Percentiles rank a stretch among this genome's conserved stretches.
These are phyloP conservation scores for Arxiozyma slooffiae DNA, from an alignment of 1,139 yeast species.

Conservation along the genomic window DNA sequence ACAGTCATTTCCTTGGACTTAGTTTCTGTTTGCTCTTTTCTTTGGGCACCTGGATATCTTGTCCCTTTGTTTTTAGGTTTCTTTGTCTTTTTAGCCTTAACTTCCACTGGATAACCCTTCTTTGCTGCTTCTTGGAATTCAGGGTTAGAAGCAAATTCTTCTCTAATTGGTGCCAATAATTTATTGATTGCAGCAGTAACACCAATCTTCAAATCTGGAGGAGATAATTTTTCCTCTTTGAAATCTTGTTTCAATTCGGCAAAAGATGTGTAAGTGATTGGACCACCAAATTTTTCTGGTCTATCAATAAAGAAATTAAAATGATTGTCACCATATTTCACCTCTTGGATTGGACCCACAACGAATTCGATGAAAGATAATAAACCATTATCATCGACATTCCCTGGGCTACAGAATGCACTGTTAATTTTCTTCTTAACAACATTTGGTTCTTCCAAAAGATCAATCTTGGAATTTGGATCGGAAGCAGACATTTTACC, in stretches of 20 bases:
- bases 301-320: constrained; percentile 69
- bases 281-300: constrained; percentile 96
- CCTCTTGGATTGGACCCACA: constrained; percentile 74
- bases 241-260: constrained; percentile 67
- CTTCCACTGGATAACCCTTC: constrained; percentile 78
- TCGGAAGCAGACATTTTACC: constrained; percentile 99
- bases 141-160: constrained; percentile 47
- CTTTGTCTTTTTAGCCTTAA: constrained; percentile 53
- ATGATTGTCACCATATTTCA: constrained; percentile 46
- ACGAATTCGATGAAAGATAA: constrained; percentile 79
- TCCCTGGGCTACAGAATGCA: constrained; percentile 96
- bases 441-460: constrained; percentile 76
- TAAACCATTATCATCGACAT: constrained; percentile 81
- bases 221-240: constrained; percentile 63
- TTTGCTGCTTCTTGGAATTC: constrained; percentile 69
- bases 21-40: constrained; percentile 7
- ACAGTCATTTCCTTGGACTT: constrained; percentile 14
- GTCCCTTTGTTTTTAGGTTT: constrained; percentile 81
- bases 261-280: constrained; percentile 59
- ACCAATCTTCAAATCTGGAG: constrained; percentile 90
- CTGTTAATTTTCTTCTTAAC: constrained; percentile 84
- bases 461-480: constrained; percentile 92
- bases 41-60: constrained; percentile 59
- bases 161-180: constrained; percentile 76
- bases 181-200: constrained; percentile 74